A percentile compares a stretch with the other conserved stretches of the same genome.
Evolutionary conservation across 176 grass and related monocot species (phyloP).

Genomic region (Sorghum bicolor): Sorghum_bicolor_NCBIv3 NC_012879.2:14184501-14185000

Average conservation of each 20-base stretch:
- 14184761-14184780: slow-evolving; percentile 46
- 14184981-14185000: slow-evolving; percentile 50
- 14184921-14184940: slow-evolving; percentile 33
- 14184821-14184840: slow-evolving; percentile 29
- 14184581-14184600: background rate
- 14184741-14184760: slow-evolving; percentile 34
- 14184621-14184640: slow-evolving; percentile 1
- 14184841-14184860: slow-evolving; percentile 39
- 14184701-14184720: slow-evolving; percentile 10
- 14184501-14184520: slow-evolving; percentile 32
- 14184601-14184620: background rate
- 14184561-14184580: background rate
- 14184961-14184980: slow-evolving; percentile 57
- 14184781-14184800: slow-evolving; percentile 1
- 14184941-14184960: background rate
- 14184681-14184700: background rate
- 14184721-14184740: slow-evolving; percentile 24
- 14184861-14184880: slow-evolving; percentile 39
- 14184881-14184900: slow-evolving; percentile 44
- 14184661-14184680: slow-evolving; percentile 32
- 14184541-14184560: background rate
- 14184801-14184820: slow-evolving; percentile 28
- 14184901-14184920: slow-evolving; percentile 29
- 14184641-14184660: slow-evolving; percentile 27
- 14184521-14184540: slow-evolving; percentile 27